Evolutionary conservation across 2,329 filamentous ascomycete species (phyloP), one percentile per base, ranked within the genome.

Genomic region (Rhynchosporium agropyri): DNA sequence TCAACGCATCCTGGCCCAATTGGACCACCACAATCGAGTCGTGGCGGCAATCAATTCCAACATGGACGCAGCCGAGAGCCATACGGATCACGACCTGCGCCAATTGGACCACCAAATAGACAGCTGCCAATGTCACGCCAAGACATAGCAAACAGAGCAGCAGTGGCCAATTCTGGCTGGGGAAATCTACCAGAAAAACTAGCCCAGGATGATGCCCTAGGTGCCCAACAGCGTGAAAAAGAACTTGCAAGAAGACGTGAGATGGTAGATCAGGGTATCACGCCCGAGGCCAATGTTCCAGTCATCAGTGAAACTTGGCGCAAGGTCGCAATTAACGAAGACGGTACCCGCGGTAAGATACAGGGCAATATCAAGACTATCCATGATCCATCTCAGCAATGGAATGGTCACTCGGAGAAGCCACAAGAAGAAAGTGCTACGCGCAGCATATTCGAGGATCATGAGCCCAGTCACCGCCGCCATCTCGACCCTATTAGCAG

Each of bases 81-180:
- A 63, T 74, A 73, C 58, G 58, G 62, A 28, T 61, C 69, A 55
- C 69, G 72, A 43, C 72, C 72, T 55, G 69, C 67, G 15, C 73
- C 73, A 33, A 75, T 75, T 55, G 73, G 67, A 13, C 73, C 73
- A 38, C 73, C 73, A 50, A 70, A 67, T 38, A 70, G 69, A 69
- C 65, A 67, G 20, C 59, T 65, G 33, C 65, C 58, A 29, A 38
- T 51, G 3, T 57, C 65, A 15, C 62, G 58, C 55, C 57, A 63
- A 56, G 63, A 67, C 26, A 33, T 58, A 5, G 59, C 58, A 50
- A 68, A 62, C 20, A 67, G 60, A 20, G 66, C 62, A 5, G 63
- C 64, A 53, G 63, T 70, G 40, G 63, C 67, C 40, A 56, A 63
- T 45, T 67, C 67, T 42, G 69, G 69, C 36, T 74, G 73, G 73